Conservation (phyloP, 2,329 filamentous ascomycete genomes). For the Paecilomyces niveus region DNA sequence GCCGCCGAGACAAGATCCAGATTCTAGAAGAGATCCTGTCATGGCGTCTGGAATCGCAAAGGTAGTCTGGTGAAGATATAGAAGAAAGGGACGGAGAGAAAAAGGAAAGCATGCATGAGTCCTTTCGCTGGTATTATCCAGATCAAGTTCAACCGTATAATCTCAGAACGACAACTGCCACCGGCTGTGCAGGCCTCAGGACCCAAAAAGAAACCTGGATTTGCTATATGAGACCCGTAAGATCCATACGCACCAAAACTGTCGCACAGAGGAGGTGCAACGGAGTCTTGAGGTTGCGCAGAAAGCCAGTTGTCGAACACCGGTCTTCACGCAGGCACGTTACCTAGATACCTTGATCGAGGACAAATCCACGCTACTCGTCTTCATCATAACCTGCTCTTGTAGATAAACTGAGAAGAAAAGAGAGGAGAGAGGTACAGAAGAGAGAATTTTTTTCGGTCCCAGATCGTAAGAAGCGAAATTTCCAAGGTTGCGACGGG, state of each 20-base stretch:
- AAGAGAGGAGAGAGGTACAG: conserved; percentile 1
- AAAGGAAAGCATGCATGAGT: conserved; percentile 31
- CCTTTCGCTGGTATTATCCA: conserved; percentile 41
- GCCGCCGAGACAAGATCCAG: neutral
- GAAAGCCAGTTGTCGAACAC: conserved; percentile 25
- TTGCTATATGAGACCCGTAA: neutral
- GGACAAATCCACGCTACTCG: conserved; percentile 32
- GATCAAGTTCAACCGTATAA: conserved; percentile 40
- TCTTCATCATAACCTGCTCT: conserved; percentile 27
- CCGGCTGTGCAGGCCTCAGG: neutral
- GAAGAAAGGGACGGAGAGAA: conserved; percentile 2
- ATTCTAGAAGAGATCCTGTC: neutral
- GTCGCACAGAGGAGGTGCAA: neutral
- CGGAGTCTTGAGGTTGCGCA: neutral
- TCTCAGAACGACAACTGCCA: conserved; percentile 31
- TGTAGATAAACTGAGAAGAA: conserved; percentile 5
- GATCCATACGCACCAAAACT: neutral
- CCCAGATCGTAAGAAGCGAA: neutral
- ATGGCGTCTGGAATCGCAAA: neutral
- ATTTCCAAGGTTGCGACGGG: neutral
- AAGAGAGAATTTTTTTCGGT: neutral
- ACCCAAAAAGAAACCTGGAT: neutral
- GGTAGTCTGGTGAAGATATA: neutral
- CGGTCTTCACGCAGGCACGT: conserved; percentile 34
- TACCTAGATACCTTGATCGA: conserved; percentile 36